These are phyloP conservation scores for Podaxis sp. DNA, from an alignment of 768 basidiomycete genomes.

Conservation along the genomic window DNA sequence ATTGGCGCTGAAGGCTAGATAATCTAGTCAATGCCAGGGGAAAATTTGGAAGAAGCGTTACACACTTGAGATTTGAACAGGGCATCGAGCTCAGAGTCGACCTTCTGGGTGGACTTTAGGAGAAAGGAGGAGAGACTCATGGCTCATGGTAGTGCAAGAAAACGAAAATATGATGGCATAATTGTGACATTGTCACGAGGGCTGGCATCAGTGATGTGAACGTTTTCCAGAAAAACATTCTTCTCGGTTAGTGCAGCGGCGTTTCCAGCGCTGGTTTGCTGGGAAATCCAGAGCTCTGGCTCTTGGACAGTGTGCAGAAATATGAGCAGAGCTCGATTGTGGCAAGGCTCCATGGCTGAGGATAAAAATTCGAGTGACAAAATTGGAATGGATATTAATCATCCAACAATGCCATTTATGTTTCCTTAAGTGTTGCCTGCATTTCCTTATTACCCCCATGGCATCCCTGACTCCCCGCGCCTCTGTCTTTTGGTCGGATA, in stretches of 20 bases:
- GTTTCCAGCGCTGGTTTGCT: neutral
- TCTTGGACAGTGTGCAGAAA: neutral
- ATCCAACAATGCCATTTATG: neutral
- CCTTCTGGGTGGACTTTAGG: slow-evolving; percentile 30
- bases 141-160: neutral
- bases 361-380: neutral
- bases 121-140: slow-evolving; percentile 61
- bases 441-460: neutral
- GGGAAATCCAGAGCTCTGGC: neutral
- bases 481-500: slow-evolving; percentile 10
- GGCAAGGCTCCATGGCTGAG: neutral
- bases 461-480: slow-evolving; percentile 15
- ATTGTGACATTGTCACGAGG: neutral
- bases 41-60: slow-evolving; percentile 13
- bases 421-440: neutral
- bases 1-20: slow-evolving; percentile 16
- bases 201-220: neutral
- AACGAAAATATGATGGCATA: neutral
- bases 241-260: neutral
- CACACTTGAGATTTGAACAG: slow-evolving; percentile 55
- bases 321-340: neutral
- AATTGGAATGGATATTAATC: neutral
- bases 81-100: slow-evolving; percentile 61
- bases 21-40: neutral
- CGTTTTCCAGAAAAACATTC: neutral